Evolutionary conservation across 1,284 basidiomycete species (phyloP), one percentile per base, ranked within the genome.

Genomic region (Termitomyces sp.): DNA sequence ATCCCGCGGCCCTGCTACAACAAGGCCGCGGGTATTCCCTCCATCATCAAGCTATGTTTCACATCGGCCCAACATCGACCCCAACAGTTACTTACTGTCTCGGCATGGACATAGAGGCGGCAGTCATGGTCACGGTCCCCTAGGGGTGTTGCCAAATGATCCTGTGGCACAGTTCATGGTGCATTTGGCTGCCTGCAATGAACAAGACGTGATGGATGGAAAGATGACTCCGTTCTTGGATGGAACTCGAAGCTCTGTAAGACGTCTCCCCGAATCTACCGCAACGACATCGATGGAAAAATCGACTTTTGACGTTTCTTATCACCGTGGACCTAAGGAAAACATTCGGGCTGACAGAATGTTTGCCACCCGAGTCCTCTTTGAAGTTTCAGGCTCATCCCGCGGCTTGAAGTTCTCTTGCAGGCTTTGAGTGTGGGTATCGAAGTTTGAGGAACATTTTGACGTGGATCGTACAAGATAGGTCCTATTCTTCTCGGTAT

Each of bases 11-110:
- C 40, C 14, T 35, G 10, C 19, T 30, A 30, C 28, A 30, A 13
- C 39, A 24, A 18, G 11, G 31, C 56, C 56, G 56, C 50, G 53
- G 56, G 19, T 26, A 19, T 44, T 34, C 42, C 3, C 16, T 50
- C 31, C 46, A 19, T 14, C 38, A 49, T 53, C 44, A 46, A 51
- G 44, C 46, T 42, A 5, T 55, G 44, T 26, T 40, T 52, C n/a
- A n/a, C n/a, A n/a, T n/a, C n/a, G n/a, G 53, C 53, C 26, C 26
- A 28, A 4, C 56, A 39, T 47, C 46, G 48, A 42, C 40, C 39
- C 38, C 18, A 41, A 34, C 28, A 40, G 39, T n/a, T n/a, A 24
- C 3, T 24, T 24, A 14, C 35, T 18, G 35, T 8, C 1, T 3
- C 35, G 35, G 18, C 6, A 37, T 24, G 21, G 5, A 24, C 21